Percentiles rank a stretch among this genome's conserved stretches.
These are phyloP conservation scores for Cyanodermella asteris DNA, from an alignment of 2,329 filamentous ascomycete genomes.

Conservation along the genomic window DNA sequence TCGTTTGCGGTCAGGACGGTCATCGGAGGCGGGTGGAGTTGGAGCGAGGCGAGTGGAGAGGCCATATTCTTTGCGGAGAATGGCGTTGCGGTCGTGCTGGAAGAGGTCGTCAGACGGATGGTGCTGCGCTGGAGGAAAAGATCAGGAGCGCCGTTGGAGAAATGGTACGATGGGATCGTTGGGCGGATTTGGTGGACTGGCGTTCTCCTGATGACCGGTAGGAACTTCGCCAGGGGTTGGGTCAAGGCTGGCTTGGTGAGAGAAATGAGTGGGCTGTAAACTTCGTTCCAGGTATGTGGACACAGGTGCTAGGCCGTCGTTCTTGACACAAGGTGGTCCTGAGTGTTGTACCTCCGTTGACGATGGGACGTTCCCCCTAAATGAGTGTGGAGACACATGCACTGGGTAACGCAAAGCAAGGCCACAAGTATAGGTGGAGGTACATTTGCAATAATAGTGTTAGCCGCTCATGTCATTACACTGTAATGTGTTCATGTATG, in stretches of 20 bases:
- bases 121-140: constrained; percentile 8
- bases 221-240: constrained; percentile 23
- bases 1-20: constrained; percentile 19
- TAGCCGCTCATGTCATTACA: too few relatives aligned
- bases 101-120: constrained; percentile 9
- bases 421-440: too few relatives aligned
- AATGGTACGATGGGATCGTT: constrained; percentile 15
- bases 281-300: too few relatives aligned
- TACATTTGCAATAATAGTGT: too few relatives aligned
- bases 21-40: constrained; percentile 17
- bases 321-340: too few relatives aligned
- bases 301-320: too few relatives aligned
- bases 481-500: too few relatives aligned
- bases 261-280: constrained; percentile 14
- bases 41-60: constrained; percentile 12
- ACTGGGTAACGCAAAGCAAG: too few relatives aligned
- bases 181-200: constrained; percentile 20
- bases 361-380: too few relatives aligned
- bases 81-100: constrained; percentile 13
- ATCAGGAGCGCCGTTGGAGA: constrained; percentile 2
- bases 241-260: constrained; percentile 19
- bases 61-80: constrained; percentile 15
- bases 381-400: too few relatives aligned
- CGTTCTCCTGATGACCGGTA: constrained; percentile 17
- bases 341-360: too few relatives aligned